Percentiles rank a stretch among this genome's conserved stretches.
phyloP scores from a whole-genome alignment of 2,329 filamentous ascomycete genomes.

The Fusarium virguliforme region DNA sequence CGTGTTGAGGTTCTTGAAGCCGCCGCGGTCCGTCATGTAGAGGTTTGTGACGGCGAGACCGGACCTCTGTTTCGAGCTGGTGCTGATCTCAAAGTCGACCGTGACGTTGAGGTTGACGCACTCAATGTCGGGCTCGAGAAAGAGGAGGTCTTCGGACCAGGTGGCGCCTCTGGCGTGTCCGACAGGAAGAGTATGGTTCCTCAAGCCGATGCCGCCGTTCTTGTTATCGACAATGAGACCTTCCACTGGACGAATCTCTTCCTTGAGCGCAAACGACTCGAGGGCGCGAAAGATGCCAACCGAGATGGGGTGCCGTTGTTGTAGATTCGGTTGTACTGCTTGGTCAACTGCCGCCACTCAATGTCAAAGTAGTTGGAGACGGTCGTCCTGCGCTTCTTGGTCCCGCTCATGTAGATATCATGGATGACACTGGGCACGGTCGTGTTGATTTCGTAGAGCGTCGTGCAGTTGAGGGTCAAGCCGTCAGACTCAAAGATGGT shows the following conservation, averaged over 20 bases:
- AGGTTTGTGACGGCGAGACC: constrained; percentile 42
- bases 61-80: constrained; percentile 13
- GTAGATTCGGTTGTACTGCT: constrained; percentile 37
- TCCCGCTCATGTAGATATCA: constrained; percentile 43
- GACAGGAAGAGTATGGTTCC: constrained; percentile 62
- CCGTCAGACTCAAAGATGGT: constrained; percentile 47
- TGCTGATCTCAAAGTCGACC: constrained; percentile 58
- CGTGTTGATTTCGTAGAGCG: constrained; percentile 35
- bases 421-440: constrained; percentile 50
- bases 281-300: constrained; percentile 46
- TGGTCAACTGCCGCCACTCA: constrained; percentile 55
- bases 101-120: constrained; percentile 63
- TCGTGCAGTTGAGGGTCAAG: constrained; percentile 35
- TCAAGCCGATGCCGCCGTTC: constrained; percentile 61
- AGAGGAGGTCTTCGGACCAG: constrained; percentile 66
- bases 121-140: constrained; percentile 62
- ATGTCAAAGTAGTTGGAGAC: constrained; percentile 43
- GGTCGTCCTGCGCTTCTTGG: constrained; percentile 35
- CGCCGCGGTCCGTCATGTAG: constrained; percentile 60
- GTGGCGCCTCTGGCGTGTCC: constrained; percentile 55
- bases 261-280: constrained; percentile 53
- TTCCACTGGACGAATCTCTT: constrained; percentile 57
- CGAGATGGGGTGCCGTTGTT: constrained; percentile 54
- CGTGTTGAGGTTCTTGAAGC: constrained; percentile 59
- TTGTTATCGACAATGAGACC: constrained; percentile 62